Evolutionary conservation across 2,329 filamentous ascomycete species (phyloP).

Genomic region (Xylariaceae sp.): DNA sequence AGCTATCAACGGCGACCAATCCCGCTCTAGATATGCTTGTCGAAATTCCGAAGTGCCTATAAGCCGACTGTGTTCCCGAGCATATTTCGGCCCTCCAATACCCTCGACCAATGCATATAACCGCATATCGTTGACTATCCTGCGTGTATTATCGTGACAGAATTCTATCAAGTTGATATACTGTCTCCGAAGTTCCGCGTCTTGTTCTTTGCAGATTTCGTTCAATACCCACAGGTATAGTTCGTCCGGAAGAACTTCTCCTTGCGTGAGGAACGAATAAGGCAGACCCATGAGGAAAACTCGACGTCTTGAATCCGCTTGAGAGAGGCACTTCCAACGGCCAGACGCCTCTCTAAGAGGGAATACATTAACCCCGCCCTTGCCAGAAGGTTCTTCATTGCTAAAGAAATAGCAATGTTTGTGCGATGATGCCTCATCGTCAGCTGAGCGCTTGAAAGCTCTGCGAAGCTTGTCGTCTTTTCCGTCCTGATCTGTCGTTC

Average conservation of each 20-base stretch:
- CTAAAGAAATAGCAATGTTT: conserved; percentile 49
- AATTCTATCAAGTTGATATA: conserved; percentile 53
- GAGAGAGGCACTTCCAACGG: conserved; percentile 45
- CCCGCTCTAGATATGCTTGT: conserved; percentile 33
- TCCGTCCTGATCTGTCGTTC: conserved; percentile 22
- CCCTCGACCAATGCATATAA: conserved; percentile 51
- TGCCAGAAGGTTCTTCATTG: conserved; percentile 28
- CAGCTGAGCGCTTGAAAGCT: conserved; percentile 48
- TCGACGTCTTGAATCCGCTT: conserved; percentile 49
- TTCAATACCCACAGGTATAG: conserved; percentile 62
- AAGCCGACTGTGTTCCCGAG: conserved; percentile 31
- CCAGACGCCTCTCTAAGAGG: conserved; percentile 36
- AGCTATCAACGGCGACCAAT: conserved; percentile 43
- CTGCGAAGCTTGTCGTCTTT: conserved; percentile 34
- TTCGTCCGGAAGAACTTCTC: conserved; percentile 52
- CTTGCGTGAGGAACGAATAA: conserved; percentile 45
- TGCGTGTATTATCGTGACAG: conserved; percentile 40
- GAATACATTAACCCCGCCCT: conserved; percentile 31
- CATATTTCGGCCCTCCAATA: conserved; percentile 51
- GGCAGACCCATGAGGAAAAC: conserved; percentile 59
- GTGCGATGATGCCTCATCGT: conserved; percentile 28
- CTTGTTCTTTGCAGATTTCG: conserved; percentile 52
- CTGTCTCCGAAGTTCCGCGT: conserved; percentile 51
- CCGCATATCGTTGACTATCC: conserved; percentile 41
- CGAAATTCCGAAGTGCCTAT: conserved; percentile 26